phyloP scores from a whole-genome alignment of 495 filamentous ascomycete species.

The Aspergillus asperescens region DNA sequence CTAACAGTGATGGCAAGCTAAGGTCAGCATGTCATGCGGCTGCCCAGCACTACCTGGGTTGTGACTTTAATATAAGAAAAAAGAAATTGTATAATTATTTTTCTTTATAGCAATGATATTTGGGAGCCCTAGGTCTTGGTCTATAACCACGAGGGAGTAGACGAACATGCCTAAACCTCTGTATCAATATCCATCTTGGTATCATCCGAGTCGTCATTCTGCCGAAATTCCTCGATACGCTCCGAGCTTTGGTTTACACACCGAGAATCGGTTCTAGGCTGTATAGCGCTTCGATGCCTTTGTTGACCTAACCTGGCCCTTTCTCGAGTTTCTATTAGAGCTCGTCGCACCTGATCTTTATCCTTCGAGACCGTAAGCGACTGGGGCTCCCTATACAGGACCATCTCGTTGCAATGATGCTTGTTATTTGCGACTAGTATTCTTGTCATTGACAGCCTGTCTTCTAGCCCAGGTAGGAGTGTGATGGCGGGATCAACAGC shows the following conservation, averaged over 20 bases:
- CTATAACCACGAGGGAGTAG: too few species aligned
- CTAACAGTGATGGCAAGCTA: too few species aligned
- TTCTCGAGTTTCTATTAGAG: constrained; percentile 75
- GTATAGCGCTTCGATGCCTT: not conserved
- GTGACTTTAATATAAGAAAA: too few species aligned
- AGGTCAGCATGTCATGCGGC: too few species aligned
- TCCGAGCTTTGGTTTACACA: not conserved
- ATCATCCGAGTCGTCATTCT: not conserved
- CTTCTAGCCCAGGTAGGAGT: constrained; percentile 81
- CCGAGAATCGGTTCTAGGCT: not conserved
- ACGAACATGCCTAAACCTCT: too few species aligned
- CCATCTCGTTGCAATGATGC: constrained; percentile 54
- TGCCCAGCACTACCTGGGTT: too few species aligned
- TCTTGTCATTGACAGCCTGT: constrained; percentile 67
- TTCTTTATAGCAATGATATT: too few species aligned
- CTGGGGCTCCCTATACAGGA: constrained; percentile 51
- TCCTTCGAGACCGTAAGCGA: constrained; percentile 72
- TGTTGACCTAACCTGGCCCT: constrained; percentile 35
- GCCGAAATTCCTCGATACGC: not conserved
- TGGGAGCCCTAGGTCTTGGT: too few species aligned
- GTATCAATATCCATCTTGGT: constrained; percentile 16
- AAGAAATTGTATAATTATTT: too few species aligned
- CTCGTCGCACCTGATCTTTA: constrained; percentile 72
- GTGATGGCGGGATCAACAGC: constrained; percentile 52
- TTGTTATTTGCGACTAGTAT: constrained; percentile 51